Percentiles rank a stretch among this genome's conserved stretches.
Evolutionary conservation across 2,329 filamentous ascomycete species (phyloP).

Genomic region (Aspergillus sp.): DNA sequence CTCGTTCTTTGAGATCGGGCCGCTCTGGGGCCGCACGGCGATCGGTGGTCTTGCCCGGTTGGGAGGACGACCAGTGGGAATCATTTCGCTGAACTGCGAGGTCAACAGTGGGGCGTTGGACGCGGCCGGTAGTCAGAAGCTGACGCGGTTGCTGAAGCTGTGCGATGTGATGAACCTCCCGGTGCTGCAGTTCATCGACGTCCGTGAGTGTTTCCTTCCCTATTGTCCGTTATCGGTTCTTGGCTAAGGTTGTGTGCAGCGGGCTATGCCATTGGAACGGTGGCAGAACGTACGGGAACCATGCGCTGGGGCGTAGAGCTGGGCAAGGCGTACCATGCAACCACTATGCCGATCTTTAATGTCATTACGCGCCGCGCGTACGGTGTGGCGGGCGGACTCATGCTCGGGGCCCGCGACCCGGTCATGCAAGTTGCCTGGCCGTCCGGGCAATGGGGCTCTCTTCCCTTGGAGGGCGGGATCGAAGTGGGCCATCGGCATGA

Average conservation of each 20-base stretch:
- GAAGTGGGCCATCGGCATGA: slow-evolving; percentile 64
- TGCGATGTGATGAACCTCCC: slow-evolving; percentile 66
- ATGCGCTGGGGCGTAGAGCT: slow-evolving; percentile 65
- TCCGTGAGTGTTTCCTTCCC: slow-evolving; percentile 41
- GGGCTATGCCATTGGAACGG: slow-evolving; percentile 63
- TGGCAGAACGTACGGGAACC: slow-evolving; percentile 61
- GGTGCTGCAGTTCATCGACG: slow-evolving; percentile 62
- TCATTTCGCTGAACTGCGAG: slow-evolving; percentile 62
- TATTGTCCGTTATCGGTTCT: not conserved
- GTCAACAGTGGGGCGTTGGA: slow-evolving; percentile 62
- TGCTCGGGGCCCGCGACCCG: slow-evolving; percentile 63
- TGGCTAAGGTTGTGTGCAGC: slow-evolving; percentile 25
- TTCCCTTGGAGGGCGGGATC: slow-evolving; percentile 64
- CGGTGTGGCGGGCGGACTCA: slow-evolving; percentile 64
- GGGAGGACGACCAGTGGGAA: slow-evolving; percentile 56
- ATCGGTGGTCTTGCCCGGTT: slow-evolving; percentile 62
- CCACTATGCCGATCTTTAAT: slow-evolving; percentile 62
- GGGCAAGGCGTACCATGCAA: slow-evolving; percentile 61
- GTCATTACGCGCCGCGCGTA: slow-evolving; percentile 62
- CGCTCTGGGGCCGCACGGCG: slow-evolving; percentile 61
- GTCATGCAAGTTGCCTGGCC: slow-evolving; percentile 64
- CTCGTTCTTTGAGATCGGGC: slow-evolving; percentile 65
- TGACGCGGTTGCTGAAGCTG: slow-evolving; percentile 60
- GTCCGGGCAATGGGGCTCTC: slow-evolving; percentile 60
- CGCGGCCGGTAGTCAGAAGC: slow-evolving; percentile 60